phyloP scores from a whole-genome alignment of 2,329 filamentous ascomycete species.

The Sclerotinia nivalis region DNA sequence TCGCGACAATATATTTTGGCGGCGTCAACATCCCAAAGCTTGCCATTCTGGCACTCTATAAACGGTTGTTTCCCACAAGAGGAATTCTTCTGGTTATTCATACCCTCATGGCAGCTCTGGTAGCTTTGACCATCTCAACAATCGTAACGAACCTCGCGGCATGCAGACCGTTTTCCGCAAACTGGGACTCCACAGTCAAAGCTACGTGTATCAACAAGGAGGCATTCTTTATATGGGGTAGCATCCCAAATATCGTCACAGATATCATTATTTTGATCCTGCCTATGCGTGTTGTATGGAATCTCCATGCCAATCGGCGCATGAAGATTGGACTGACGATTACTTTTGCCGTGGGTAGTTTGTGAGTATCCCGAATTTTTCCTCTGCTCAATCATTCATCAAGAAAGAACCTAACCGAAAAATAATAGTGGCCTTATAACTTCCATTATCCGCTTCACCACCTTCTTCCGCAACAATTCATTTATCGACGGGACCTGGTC shows the following conservation, averaged over 20 bases:
- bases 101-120: not conserved
- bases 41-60: conserved; percentile 3
- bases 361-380: not conserved
- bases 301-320: not conserved
- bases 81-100: not conserved
- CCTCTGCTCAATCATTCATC: not conserved
- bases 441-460: conserved; percentile 20
- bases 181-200: not conserved
- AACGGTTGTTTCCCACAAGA: not conserved
- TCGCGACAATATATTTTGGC: not conserved
- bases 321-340: not conserved
- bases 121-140: not conserved
- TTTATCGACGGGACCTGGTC: conserved; percentile 7
- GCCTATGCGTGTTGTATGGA: not conserved
- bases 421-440: conserved; percentile 8
- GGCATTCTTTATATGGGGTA: conserved; percentile 4
- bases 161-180: conserved; percentile 1
- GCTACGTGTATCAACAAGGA: conserved; percentile 6
- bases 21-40: conserved; percentile 6
- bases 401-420: not conserved
- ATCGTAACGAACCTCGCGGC: not conserved
- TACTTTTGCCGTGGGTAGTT: conserved; percentile 6
- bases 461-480: conserved; percentile 7
- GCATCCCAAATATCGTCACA: conserved; percentile 15
- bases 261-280: conserved; percentile 16